Evolutionary conservation across 768 basidiomycete genomes (phyloP), one percentile per base, ranked within the genome.

Genomic region (Phylloporus sp.): DNA sequence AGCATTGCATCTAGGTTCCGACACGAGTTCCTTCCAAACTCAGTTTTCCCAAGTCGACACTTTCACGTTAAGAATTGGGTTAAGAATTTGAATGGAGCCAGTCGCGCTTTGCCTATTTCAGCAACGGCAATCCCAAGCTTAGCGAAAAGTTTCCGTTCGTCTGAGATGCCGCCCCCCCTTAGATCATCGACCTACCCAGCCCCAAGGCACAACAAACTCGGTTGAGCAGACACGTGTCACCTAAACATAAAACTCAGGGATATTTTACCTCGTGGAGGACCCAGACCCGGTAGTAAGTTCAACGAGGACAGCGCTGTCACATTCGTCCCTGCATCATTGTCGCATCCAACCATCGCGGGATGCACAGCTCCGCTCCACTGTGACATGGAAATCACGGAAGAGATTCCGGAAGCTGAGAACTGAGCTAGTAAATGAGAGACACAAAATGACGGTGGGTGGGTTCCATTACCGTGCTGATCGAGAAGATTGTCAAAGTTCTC

Each of bases 291-390:
- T n/a, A 10, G 23, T 10, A 17, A 44, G 48, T 42, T 35, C 39
- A 33, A 41, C 28, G 32, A 32, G 36, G 35, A 17, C 11, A 20
- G 9, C 17, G 23, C 36, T 23, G 24, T 37, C 27, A 50, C 24
- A 51, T 24, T 26, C 28, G 31, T 31, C 42, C 42, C 44, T 41
- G 41, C n/a, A 43, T 28, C n/a, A n/a, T n/a, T n/a, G n/a, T n/a
- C n/a, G n/a, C n/a, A n/a, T n/a, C n/a, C n/a, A n/a, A n/a, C n/a
- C n/a, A 38, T 26, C 24, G 38, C 45, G 29, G 32, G 24, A 37
- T 31, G 17, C 32, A 38, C 40, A 40, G 48, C 20, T 43, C 55
- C 48, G 41, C 34, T 61, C 53, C 40, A 44, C 42, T 42, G 50
- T 46, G 49, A 22, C 48, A 58, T 24, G 5, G 42, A 34, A 33